phyloP scores from a whole-genome alignment of 192 early-diverging fungal species.

The Rhizophagus clarus region DNA sequence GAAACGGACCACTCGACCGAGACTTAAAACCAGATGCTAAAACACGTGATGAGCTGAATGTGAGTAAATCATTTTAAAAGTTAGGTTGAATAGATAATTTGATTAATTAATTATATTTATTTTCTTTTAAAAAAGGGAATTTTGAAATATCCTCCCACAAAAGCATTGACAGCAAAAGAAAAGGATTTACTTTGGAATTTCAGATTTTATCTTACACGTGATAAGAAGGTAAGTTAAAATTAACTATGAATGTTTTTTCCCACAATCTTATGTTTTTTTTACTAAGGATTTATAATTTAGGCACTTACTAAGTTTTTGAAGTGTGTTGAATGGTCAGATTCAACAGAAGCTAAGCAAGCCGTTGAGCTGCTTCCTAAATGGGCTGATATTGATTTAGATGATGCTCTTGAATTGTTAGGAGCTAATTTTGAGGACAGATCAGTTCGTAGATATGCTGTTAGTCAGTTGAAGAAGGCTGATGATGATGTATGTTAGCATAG shows the following conservation, averaged over 20 bases:
- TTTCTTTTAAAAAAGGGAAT: constrained; percentile 62
- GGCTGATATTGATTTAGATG: constrained; percentile 93
- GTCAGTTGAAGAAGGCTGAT: constrained; percentile 84
- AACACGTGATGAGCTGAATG: constrained; percentile 94
- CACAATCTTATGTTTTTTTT: background rate
- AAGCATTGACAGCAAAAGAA: constrained; percentile 79
- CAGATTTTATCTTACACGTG: constrained; percentile 89
- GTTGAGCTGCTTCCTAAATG: constrained; percentile 84
- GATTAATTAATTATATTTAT: background rate
- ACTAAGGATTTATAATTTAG: constrained; percentile 37
- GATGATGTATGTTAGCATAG: constrained; percentile 67
- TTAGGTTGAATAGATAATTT: background rate
- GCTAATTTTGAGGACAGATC: constrained; percentile 79
- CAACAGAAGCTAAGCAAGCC: constrained; percentile 90
- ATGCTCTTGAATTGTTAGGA: constrained; percentile 93
- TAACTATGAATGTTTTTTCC: background rate
- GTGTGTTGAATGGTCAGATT: constrained; percentile 93
- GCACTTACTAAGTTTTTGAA: constrained; percentile 98
- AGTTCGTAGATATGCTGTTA: constrained; percentile 88
- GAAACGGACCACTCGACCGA: constrained; percentile 86
- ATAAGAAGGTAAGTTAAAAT: constrained; percentile 70
- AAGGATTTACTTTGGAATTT: constrained; percentile 99
- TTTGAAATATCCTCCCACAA: constrained; percentile 89
- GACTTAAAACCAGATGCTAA: constrained; percentile 98
- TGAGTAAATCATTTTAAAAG: constrained; percentile 36